Evolutionary conservation across 305 asterid species (phyloP).

Genomic region (Solanum aculeatissimum): DNA sequence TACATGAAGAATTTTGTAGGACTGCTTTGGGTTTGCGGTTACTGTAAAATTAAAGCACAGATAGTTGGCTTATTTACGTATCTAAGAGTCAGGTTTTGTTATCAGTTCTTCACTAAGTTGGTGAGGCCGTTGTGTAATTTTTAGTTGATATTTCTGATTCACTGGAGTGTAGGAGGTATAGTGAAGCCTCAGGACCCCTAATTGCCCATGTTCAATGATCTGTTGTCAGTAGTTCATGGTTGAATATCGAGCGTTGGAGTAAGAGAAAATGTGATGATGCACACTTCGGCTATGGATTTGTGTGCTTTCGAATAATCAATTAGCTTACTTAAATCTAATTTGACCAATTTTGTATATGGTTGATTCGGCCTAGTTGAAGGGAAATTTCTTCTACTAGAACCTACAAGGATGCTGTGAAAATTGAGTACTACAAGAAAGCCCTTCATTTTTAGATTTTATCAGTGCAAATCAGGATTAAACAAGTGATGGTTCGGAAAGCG

Average conservation of each 20-base stretch:
- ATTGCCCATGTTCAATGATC: neutral
- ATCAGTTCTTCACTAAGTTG: neutral
- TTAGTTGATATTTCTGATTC: neutral
- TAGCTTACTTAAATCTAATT: neutral
- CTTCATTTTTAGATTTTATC: neutral
- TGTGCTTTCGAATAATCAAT: neutral
- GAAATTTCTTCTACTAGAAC: neutral
- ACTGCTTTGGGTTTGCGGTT: neutral
- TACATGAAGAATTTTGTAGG: neutral
- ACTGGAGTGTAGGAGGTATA: neutral
- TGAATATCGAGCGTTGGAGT: neutral
- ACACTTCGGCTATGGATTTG: neutral
- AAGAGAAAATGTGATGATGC: neutral
- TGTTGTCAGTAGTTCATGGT: neutral
- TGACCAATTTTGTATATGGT: neutral
- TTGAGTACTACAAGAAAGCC: neutral
- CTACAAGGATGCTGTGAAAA: neutral
- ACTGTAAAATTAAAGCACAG: neutral
- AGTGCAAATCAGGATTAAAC: neutral
- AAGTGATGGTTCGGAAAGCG: neutral
- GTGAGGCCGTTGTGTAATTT: neutral
- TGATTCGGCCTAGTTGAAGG: neutral
- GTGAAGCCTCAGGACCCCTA: neutral
- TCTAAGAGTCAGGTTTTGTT: neutral
- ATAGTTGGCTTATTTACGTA: neutral